Conservation (phyloP, 1,284 basidiomycete species). For the Rhodotorula sp. region DNA sequence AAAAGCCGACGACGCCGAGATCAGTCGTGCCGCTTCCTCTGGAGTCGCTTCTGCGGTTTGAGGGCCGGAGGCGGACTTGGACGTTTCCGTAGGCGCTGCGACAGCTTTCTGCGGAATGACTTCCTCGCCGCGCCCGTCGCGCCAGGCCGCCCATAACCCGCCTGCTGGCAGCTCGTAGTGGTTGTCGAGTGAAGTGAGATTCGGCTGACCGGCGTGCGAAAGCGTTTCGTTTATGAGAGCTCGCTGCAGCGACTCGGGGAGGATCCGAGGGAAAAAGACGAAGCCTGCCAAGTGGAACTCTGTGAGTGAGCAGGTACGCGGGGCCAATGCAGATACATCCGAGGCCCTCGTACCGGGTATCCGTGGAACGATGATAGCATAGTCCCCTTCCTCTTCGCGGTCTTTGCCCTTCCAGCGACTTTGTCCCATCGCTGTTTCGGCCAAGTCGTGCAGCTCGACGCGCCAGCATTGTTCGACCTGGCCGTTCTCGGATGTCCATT, state of each 20-base stretch:
- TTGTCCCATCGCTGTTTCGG: conserved; percentile 19
- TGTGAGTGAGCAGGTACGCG: background rate
- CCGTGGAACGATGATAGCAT: conserved; percentile 30
- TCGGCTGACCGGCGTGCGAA: conserved; percentile 66
- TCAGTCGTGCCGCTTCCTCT: background rate
- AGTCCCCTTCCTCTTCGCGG: conserved; percentile 17
- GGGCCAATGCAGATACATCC: background rate
- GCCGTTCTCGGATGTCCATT: conserved; percentile 27
- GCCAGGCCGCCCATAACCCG: conserved; percentile 69
- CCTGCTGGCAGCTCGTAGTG: conserved; percentile 72
- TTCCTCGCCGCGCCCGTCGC: conserved; percentile 43
- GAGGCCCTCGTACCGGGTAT: conserved; percentile 32
- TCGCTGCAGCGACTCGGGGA: conserved; percentile 63
- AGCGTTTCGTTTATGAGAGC: conserved; percentile 69
- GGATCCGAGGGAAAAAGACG: conserved; percentile 71
- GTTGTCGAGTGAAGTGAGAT: conserved; percentile 79
- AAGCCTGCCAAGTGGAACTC: conserved; percentile 59
- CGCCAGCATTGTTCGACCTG: conserved; percentile 17
- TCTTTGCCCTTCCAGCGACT: conserved; percentile 37
- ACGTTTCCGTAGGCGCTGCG: background rate
- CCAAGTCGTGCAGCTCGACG: conserved; percentile 25
- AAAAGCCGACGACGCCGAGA: background rate
- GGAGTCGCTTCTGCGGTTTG: background rate
- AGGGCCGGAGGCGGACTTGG: background rate
- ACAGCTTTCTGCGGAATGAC: background rate